Base-by-base conservation (phyloP, 2,329 filamentous ascomycete genomes). In the Phyllachora maydis region DNA sequence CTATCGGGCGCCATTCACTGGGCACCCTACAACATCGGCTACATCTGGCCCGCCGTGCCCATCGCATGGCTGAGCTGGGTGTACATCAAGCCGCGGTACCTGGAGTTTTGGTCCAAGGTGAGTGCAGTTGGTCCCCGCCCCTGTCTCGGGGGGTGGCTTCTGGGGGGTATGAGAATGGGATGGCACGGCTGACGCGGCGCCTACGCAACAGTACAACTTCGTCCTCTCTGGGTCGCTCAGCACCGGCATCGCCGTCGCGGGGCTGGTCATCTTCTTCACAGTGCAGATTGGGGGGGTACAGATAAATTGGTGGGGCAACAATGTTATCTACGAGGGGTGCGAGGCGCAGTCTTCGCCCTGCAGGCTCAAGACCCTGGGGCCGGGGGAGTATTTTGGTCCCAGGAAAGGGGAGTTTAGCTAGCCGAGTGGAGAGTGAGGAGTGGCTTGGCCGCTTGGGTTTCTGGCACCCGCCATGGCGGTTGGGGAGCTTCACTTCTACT, bases 121-220 rank as follows among this genome's bases (percentile, higher is more conserved):
- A 21, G 45, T 6, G 18, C 3, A n/a, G n/a, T n/a, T n/a, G n/a
- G n/a, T n/a, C n/a, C n/a, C n/a, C n/a, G n/a, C n/a, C n/a, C n/a
- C n/a, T n/a, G n/a, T n/a, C n/a, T n/a, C n/a, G n/a, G n/a, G n/a
- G n/a, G n/a, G n/a, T n/a, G n/a, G n/a, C n/a, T n/a, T n/a, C n/a
- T n/a, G n/a, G n/a, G n/a, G n/a, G n/a, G n/a, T n/a, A n/a, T n/a
- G n/a, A n/a, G n/a, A n/a, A n/a, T n/a, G n/a, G n/a, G n/a, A n/a
- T n/a, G n/a, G n/a, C n/a, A n/a, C n/a, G n/a, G n/a, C n/a, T n/a
- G n/a, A n/a, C n/a, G n/a, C n/a, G n/a, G n/a, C n/a, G n/a, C n/a
- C n/a, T n/a, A n/a, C n/a, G n/a, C n/a, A n/a, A n/a, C 6, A 55
- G 49, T 63, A 63, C 40, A 60, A 59, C 34, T 62, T 59, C 34